Percentiles rank a stretch among this genome's conserved stretches.
phyloP scores from a whole-genome alignment of 2,329 filamentous ascomycete genomes.

The Pseudopithomyces maydicus region DNA sequence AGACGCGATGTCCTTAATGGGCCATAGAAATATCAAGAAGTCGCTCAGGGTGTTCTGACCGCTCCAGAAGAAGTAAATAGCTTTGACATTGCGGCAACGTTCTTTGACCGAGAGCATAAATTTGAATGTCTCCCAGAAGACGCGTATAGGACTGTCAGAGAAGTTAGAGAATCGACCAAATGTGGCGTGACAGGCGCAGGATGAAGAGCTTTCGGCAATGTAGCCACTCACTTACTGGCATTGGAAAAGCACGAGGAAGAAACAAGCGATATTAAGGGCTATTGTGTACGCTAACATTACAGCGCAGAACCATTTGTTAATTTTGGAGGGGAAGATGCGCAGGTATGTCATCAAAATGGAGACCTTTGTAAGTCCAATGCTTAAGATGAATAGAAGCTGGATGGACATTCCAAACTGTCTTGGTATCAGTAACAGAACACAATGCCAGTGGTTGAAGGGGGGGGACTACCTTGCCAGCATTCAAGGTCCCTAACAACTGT shows the following conservation, averaged over 20 bases:
- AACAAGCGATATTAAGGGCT: slow-evolving; percentile 21
- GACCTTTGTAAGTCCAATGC: slow-evolving; percentile 33
- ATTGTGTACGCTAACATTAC: slow-evolving; percentile 29
- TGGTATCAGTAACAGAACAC: background rate
- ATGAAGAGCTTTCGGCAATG: background rate
- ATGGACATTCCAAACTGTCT: slow-evolving; percentile 19
- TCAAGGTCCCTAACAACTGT: slow-evolving; percentile 18
- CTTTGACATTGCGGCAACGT: slow-evolving; percentile 27
- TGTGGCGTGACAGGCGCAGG: too few relatives aligned
- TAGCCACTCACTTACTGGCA: slow-evolving; percentile 27
- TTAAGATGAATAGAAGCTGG: slow-evolving; percentile 29
- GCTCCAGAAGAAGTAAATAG: slow-evolving; percentile 29
- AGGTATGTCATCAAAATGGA: slow-evolving; percentile 29
- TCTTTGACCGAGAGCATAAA: slow-evolving; percentile 19
- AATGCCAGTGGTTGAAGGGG: background rate
- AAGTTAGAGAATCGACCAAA: background rate
- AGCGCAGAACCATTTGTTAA: slow-evolving; percentile 36
- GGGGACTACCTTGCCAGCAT: slow-evolving; percentile 24
- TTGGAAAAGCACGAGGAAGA: slow-evolving; percentile 35
- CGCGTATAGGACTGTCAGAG: slow-evolving; percentile 19
- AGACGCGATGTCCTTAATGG: background rate
- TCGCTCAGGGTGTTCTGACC: slow-evolving; percentile 35
- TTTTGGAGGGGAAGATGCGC: slow-evolving; percentile 31
- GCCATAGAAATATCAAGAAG: slow-evolving; percentile 37
- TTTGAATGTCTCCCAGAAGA: slow-evolving; percentile 34